Evolutionary conservation across 2,329 filamentous ascomycete genomes (phyloP), one percentile per base, ranked within the genome.

Genomic region (Paraphaeosphaeria minitans): DNA sequence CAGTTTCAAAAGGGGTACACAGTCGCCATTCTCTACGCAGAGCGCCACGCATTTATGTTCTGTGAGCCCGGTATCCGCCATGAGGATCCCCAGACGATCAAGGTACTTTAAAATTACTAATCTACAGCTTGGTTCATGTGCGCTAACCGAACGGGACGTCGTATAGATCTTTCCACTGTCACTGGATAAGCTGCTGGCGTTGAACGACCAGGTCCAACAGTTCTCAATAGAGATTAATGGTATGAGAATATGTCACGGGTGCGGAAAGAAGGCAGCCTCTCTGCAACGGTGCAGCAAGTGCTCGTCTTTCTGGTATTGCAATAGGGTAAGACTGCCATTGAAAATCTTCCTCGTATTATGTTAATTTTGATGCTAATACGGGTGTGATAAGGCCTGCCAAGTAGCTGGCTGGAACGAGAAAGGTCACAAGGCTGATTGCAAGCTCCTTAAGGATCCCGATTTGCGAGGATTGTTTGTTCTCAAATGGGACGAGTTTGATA

Each of bases 231-330:
- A 56, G 35, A n/a, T 63, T 54, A 50, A 65, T 52, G 66, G 59
- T 37, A 53, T 62, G 22, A 66, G 56, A 57, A 65, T 39, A 10
- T 68, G 66, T 54, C 62, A 64, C 58, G 58, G 55, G 31, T 68
- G 66, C 45, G 37, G 58, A 19, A 65, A 64, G 35, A 68, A 63
- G 57, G 50, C 35, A 47, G 6, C 55, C 13, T 62, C 58, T 21
- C 41, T 61, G 55, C 56, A 65, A 1, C 55, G 58, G 56, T 68
- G 62, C 52, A 56, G 58, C n/a, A 64, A 59, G 52, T 68, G 64
- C 61, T 62, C 57, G 12, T n/a, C n/a, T n/a, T 63, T 66, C 62
- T 66, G 64, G 62, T 66, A 68, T 57, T 68, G 64, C 55, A 54
- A 66, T 52, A 62, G 37, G 19, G 64, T 64, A 65, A 64, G 62